phyloP scores from a whole-genome alignment of 495 filamentous ascomycete genomes.

The Hypoxylon fragiforme region DNA sequence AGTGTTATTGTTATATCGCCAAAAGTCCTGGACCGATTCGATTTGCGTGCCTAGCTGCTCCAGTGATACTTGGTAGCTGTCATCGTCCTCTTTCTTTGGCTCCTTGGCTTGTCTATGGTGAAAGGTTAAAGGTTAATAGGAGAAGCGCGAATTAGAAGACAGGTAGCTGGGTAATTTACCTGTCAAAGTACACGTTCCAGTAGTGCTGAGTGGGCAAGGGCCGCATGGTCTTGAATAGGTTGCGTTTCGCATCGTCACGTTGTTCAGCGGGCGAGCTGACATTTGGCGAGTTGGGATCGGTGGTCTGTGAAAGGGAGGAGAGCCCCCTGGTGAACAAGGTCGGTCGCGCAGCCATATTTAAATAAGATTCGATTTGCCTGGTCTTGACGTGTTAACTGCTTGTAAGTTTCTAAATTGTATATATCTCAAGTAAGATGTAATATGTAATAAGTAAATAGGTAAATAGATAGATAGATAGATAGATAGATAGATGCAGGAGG shows the following conservation, averaged over 20 bases:
- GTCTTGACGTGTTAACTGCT: too few species aligned
- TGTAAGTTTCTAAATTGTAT: too few species aligned
- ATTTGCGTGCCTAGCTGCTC: conserved; percentile 70
- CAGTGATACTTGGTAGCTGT: conserved; percentile 64
- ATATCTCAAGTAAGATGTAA: too few species aligned
- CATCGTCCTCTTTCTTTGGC: conserved; percentile 42
- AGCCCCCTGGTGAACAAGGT: conserved; percentile 58
- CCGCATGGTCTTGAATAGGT: conserved; percentile 62
- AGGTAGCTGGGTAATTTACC: conserved; percentile 36
- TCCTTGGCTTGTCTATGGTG: conserved; percentile 46
- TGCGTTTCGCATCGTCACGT: conserved; percentile 62
- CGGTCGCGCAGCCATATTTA: conserved; percentile 52
- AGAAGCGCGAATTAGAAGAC: neutral
- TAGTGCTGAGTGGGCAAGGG: conserved; percentile 63
- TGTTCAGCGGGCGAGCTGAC: conserved; percentile 59
- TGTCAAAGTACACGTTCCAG: conserved; percentile 64
- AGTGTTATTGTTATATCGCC: conserved; percentile 88
- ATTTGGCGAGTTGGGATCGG: conserved; percentile 52
- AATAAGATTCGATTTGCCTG: too few species aligned
- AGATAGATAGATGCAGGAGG: neutral
- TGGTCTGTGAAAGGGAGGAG: conserved; percentile 54
- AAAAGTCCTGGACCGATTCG: conserved; percentile 78
- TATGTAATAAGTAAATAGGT: too few species aligned
- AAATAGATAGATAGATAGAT: neutral
- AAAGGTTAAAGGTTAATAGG: conserved; percentile 10